Percentiles rank a stretch among this genome's conserved stretches.
Evolutionary conservation across 129 eudicot species (phyloP).

Genomic region (Helianthus tuberosus): DNA sequence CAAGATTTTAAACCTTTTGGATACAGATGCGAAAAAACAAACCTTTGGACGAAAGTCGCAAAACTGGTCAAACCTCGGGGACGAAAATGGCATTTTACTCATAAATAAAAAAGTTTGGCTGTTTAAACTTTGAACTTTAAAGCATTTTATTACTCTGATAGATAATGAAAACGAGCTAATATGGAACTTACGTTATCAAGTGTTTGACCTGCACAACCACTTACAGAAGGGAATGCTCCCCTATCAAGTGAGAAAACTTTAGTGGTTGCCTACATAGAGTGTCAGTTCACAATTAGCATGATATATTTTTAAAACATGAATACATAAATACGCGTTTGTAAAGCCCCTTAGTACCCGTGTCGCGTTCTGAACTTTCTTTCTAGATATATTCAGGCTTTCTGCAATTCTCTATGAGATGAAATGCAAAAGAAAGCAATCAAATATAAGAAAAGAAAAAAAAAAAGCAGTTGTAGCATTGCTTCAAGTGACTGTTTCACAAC

Average conservation of each 20-base stretch:
- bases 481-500: neutral
- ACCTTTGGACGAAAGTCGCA: no score
- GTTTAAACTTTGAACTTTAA: neutral
- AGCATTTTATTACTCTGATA: neutral
- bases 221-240: conserved; percentile 83
- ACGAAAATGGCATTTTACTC: no score
- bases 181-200: conserved; percentile 77
- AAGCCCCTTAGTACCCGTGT: conserved; percentile 63
- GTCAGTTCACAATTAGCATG: neutral
- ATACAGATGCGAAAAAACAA: no score
- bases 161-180: neutral
- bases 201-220: conserved; percentile 80
- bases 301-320: neutral
- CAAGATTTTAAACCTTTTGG: no score
- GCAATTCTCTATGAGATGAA: conserved; percentile 68
- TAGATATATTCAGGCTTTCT: conserved; percentile 77
- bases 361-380: conserved; percentile 89
- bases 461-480: neutral
- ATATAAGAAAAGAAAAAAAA: neutral
- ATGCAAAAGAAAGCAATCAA: conserved; percentile 9
- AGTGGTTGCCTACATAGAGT: conserved; percentile 63
- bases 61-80: no score
- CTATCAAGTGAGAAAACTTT: conserved; percentile 90
- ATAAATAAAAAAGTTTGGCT: no score
- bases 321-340: neutral